Evolutionary conservation across 352 stramenopile species (phyloP), one percentile per base, ranked within the genome.

Genomic region (Pythium angustatum): DNA sequence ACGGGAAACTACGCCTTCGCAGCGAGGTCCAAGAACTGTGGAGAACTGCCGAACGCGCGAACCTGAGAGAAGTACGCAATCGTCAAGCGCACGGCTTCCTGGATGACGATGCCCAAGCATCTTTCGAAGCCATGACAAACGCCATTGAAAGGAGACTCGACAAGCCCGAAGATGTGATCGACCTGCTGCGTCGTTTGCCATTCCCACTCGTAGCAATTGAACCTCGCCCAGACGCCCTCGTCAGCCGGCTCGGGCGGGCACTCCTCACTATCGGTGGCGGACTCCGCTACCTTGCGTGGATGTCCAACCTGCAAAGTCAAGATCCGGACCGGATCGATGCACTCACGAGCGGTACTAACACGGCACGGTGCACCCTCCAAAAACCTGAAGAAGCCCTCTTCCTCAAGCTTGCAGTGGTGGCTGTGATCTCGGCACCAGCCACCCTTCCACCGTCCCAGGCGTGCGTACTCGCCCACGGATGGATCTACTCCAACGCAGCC

Each of bases 201-300:
- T 47, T 33, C 31, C 51, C 51, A 11, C 51, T 58, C 17, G 51
- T 58, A n/a, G 51, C 51, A 2, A 19, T 58, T 1, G 31, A 11
- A 5, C 2, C 6, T 10, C 31, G n/a, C n/a, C 51, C 51, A 12
- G 12, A 26, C 15, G 4, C 9, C 2, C 17, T 58, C 8, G 33
- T 58, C 21, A 58, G 2, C 14, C 2, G 51, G 21, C n/a, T 58
- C 6, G 51, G 30, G 7, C 3, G 34, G 7, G 51, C 28, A 19
- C 31, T 43, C 36, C 7, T 43, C 36, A 17, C 15, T 19, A 3
- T 43, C 3, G 36, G 36, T 43, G 36, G 36, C 4, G 36, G 36
- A 10, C 5, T 43, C 5, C 36, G 36, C 36, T 19, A 19, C 36
- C n/a, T 5, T 19, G 36, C 36, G 12, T 43, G 36, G 36, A 43